Base-by-base conservation (phyloP, 164 flowering plant species). In the Stephania yunnanensis region DNA sequence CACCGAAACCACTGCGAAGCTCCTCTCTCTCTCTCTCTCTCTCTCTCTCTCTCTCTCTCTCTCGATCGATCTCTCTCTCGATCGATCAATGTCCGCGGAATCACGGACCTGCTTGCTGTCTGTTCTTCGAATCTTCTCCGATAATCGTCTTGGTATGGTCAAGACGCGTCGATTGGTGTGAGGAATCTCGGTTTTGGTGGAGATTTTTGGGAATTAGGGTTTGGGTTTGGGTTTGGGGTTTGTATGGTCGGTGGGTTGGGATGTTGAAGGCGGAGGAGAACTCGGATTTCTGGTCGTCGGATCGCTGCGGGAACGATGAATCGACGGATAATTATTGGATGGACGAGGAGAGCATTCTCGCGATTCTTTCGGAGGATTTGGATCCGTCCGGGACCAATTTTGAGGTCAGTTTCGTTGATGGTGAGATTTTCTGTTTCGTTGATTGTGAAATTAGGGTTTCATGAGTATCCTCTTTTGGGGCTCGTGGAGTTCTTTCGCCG, bases 181-280 rank as follows among this genome's bases (percentile, higher is more conserved):
- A 50, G 55, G 4, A 48, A 1, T 50, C 70, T 71, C 36, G 13
- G 42, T 53, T 55, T 17, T 2, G 5, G 58, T 70, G 71, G 31
- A 30, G 58, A 45, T 9, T 69, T 71, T 25, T 4, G 63, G 17
- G 31, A 11, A 48, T 48, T 71, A 46, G 73, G 74, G 74, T 73
- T 70, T 65, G 30, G 29, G 74, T 73, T 70, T 65, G 30, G 29
- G 36, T 61, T 36, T 45, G 12, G 4, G 46, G 42, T 36, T 36
- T 36, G 78, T 45, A 19, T 13, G 46, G 78, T 22, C 36, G 44
- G 78, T 22, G 44, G 42, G 19, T 66, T 52, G 61, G 64, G 76
- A 82, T 82, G 82, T 78, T 82, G 79, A 72, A 70, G 71, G 45
- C 84, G 6, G 80, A 77, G 48, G 82, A 74, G 55, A 73, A 71